Evolutionary conservation across 1,284 basidiomycete genomes (phyloP), one percentile per base, ranked within the genome.

Genomic region (Marasmius fiardii): DNA sequence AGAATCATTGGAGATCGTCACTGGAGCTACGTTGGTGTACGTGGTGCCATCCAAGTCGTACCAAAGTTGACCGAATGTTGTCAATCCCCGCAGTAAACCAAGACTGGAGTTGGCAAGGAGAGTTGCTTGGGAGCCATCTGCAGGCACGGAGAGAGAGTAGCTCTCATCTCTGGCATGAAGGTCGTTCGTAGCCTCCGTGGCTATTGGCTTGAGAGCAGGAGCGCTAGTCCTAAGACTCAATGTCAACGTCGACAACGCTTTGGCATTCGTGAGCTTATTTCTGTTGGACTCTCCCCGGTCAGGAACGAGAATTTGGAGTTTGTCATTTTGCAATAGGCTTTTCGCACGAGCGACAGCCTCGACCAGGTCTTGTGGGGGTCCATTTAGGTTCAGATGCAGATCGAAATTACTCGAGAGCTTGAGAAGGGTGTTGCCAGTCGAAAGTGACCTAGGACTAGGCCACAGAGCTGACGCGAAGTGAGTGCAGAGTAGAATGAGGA

Each of bases 1-100:
- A 0, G 74, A 66, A 62, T 91, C 88, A 7, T 57, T 53, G 43
- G 65, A 57, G 31, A 91, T 85, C 5, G 71, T 65, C 4, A 87
- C 65, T 0, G 90, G 90, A 0, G 84, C 81, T 35, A 81, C 70
- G 49, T 81, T 67, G 0, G 81, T 78, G 59, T 91, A 91, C 1
- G 77, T 79, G 21, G 70, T 70, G 11, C 67, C 76, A 8, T 63
- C 67, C 51, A 72, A 72, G 28, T 79, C 75, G 64, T 88, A 92
- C 80, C 85, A 88, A 33, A 96, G 71, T 71, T 95, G 92, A 31
- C 77, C 74, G 67, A 96, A 93, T 0, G 92, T 94, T 21, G 90
- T 87, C 58, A 96, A 70, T 1, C 92, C 95, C 49, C 93, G 77
- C 53, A 86, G 82, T 11, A 94, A 71, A 0, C 93, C 93, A 16